Evolutionary conservation across 2,329 filamentous ascomycete species (phyloP).

Genomic region (Colletotrichum tropicale): DNA sequence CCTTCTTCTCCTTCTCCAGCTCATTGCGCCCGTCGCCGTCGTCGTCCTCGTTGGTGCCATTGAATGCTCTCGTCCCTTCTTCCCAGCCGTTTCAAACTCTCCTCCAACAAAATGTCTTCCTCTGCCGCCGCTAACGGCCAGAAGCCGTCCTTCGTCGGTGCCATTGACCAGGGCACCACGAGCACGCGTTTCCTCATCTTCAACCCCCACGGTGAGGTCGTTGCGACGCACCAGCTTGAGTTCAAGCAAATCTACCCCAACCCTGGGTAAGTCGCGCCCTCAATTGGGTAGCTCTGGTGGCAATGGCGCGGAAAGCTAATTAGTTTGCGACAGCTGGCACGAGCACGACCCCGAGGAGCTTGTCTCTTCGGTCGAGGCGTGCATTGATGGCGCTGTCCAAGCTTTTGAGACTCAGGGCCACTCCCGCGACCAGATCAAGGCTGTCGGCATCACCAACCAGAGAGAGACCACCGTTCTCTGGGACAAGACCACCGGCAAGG

Average conservation of each 20-base stretch:
- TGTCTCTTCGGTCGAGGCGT: conserved; percentile 72
- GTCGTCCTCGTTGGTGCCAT: not conserved
- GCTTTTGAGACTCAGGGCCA: conserved; percentile 73
- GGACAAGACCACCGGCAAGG: conserved; percentile 78
- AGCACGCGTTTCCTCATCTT: conserved; percentile 82
- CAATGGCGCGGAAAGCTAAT: not conserved
- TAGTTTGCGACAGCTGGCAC: conserved; percentile 67
- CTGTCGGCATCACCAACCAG: conserved; percentile 84
- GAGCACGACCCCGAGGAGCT: conserved; percentile 83
- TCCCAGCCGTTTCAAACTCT: conserved; percentile 21
- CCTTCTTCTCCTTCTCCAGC: not conserved
- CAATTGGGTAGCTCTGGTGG: not conserved
- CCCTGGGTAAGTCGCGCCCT: conserved; percentile 65
- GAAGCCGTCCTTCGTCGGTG: conserved; percentile 64
- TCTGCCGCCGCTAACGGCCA: conserved; percentile 34
- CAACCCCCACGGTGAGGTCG: conserved; percentile 70
- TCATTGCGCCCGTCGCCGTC: not conserved
- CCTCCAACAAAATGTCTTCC: conserved; percentile 34
- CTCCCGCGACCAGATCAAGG: conserved; percentile 69
- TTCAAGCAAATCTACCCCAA: conserved; percentile 78
- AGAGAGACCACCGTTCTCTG: conserved; percentile 82
- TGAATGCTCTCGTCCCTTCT: conserved; percentile 29
- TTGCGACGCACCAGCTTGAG: conserved; percentile 77
- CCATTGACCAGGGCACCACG: conserved; percentile 82
- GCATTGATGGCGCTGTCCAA: conserved; percentile 76